Base-by-base conservation (phyloP, 768 basidiomycete species). In the Hysterangium stoloniferum region DNA sequence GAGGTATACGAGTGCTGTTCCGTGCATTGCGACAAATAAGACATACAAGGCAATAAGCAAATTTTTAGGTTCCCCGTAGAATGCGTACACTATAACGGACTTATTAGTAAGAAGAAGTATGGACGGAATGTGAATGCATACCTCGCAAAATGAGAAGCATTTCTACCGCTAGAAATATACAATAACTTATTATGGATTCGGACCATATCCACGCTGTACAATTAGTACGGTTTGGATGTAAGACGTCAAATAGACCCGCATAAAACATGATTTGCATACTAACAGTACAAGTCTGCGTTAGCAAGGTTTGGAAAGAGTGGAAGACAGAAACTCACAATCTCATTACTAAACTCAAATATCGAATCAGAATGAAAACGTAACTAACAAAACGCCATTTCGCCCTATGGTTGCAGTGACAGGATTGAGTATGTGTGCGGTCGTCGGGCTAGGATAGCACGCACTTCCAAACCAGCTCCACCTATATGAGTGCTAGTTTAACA, bases 221-320 rank as follows among this genome's bases (percentile, higher is more conserved):
- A 2, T 22, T 25, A 9, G 25, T n/a, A 32, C 31, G 4, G 9
- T 37, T 29, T 17, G 38, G 38, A 15, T 31, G 37, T 7, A 51
- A 19, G 22, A 51, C 13, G 4, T 40, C 49, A 34, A 29, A 27
- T 24, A 51, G 19, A 40, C 43, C 33, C 28, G 36, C 35, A 28
- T 51, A 51, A 27, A 51, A 51, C 2, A 51, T 9, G 15, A 43
- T 13, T 51, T 51, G 38, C 27, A 51, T 17, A n/a, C 49, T 51
- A 28, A 1, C 12, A 35, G 34, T 13, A 20, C 31, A 11, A 24
- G 19, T 22, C 13, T 24, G 13, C 13, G 47, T 20, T 25, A 22
- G 12, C 4, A 32, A 36, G 17, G 17, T 5, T 7, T 24, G 24
- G 7, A 15, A 17, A 27, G 37, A 27, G 27, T 20, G 24, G 28